These are phyloP conservation scores for Conticribra guillardii DNA, from an alignment of 108 stramenopile genomes.

Conservation along the genomic window DNA sequence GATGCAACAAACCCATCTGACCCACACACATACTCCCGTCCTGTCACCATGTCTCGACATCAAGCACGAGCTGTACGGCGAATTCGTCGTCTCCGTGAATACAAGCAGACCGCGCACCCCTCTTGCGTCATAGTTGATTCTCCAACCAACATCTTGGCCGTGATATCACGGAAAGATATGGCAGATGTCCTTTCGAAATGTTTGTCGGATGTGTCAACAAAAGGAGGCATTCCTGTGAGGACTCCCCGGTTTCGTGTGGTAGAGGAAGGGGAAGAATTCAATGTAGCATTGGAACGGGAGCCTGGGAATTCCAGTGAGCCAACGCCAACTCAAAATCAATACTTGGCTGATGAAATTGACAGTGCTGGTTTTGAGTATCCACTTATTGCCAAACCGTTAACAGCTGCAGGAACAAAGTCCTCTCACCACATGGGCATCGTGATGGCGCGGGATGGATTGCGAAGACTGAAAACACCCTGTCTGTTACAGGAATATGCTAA, in stretches of 20 bases:
- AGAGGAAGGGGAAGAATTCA: slow-evolving; percentile 28
- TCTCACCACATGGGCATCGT: slow-evolving; percentile 83
- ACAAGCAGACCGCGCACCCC: slow-evolving; percentile 59
- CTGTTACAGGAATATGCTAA: slow-evolving; percentile 86
- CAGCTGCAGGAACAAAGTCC: slow-evolving; percentile 83
- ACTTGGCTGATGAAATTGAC: slow-evolving; percentile 42
- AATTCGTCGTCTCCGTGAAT: slow-evolving; percentile 68
- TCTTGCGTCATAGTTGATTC: slow-evolving; percentile 80
- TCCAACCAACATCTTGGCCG: slow-evolving; percentile 65
- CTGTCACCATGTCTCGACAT: slow-evolving; percentile 25
- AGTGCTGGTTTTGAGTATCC: slow-evolving; percentile 58
- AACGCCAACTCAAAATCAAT: background rate
- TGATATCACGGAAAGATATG: slow-evolving; percentile 84
- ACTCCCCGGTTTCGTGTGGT: slow-evolving; percentile 70
- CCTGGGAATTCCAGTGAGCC: background rate
- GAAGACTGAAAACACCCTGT: slow-evolving; percentile 50
- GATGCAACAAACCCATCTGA: background rate
- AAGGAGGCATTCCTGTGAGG: slow-evolving; percentile 64
- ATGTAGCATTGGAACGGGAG: slow-evolving; percentile 1
- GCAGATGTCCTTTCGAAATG: slow-evolving; percentile 60
- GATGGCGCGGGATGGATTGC: slow-evolving; percentile 59
- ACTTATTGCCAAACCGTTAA: slow-evolving; percentile 84
- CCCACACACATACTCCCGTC: too few relatives aligned
- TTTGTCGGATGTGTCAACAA: slow-evolving; percentile 56
- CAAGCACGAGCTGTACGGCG: slow-evolving; percentile 57